phyloP scores from a whole-genome alignment of 1,139 yeast species.

The Zhuliangozyma blackwelliae region DNA sequence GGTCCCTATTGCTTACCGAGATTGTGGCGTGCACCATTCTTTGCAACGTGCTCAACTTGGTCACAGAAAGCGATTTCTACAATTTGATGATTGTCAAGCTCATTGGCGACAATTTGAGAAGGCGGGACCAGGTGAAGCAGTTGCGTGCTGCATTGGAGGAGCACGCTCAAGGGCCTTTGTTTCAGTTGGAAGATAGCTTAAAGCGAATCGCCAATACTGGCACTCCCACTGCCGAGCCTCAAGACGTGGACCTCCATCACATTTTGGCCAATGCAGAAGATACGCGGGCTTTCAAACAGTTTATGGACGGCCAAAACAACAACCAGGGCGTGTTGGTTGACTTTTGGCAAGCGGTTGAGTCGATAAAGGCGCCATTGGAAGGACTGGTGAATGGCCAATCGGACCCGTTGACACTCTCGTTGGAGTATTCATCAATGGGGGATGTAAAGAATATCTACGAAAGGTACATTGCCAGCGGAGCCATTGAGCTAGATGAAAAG shows the following conservation, averaged over 20 bases:
- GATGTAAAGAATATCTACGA: slow-evolving; percentile 47
- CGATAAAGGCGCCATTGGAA: slow-evolving; percentile 69
- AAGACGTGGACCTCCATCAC: slow-evolving; percentile 4
- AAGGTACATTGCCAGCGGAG: slow-evolving; percentile 30
- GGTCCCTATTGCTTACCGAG: slow-evolving; percentile 53
- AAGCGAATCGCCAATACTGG: neutral
- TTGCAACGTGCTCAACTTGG: slow-evolving; percentile 48
- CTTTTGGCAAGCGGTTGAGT: slow-evolving; percentile 66
- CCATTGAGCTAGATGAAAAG: too few relatives aligned
- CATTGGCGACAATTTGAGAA: slow-evolving; percentile 65
- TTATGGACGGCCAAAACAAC: too few relatives aligned
- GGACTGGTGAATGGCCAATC: slow-evolving; percentile 29
- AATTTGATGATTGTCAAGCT: slow-evolving; percentile 59
- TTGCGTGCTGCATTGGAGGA: slow-evolving; percentile 67
- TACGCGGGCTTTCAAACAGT: too few relatives aligned
- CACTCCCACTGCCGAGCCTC: neutral
- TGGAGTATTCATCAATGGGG: slow-evolving; percentile 24
- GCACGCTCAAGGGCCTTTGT: slow-evolving; percentile 36
- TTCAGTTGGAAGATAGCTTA: slow-evolving; percentile 5
- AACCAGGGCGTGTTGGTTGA: slow-evolving; percentile 26
- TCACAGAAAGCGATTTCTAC: slow-evolving; percentile 75
- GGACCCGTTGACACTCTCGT: slow-evolving; percentile 23
- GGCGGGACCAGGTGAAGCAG: slow-evolving; percentile 70
- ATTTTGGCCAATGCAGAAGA: slow-evolving; percentile 1
- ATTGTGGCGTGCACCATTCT: slow-evolving; percentile 49